phyloP scores from a whole-genome alignment of 192 early-diverging fungal species.

The Linnemannia zychae region DNA sequence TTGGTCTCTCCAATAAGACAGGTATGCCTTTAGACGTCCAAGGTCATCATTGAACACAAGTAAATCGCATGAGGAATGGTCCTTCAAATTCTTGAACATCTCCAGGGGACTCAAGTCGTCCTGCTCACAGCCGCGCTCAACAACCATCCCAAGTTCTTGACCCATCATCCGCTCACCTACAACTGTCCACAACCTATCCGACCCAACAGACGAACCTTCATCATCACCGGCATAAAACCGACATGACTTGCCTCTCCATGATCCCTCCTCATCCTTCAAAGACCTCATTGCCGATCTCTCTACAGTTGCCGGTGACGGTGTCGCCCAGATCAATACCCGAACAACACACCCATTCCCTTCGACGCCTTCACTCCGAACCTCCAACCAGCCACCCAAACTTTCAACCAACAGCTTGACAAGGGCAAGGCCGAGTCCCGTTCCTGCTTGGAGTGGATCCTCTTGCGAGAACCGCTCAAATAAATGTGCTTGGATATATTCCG shows the following conservation, averaged over 20 bases:
- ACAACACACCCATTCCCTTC: slow-evolving; percentile 52
- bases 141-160: slow-evolving; percentile 32
- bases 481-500: slow-evolving; percentile 52
- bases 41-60: slow-evolving; percentile 38
- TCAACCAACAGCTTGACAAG: slow-evolving; percentile 60
- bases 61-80: slow-evolving; percentile 24
- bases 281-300: not conserved
- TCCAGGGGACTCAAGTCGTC: slow-evolving; percentile 23
- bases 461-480: slow-evolving; percentile 65
- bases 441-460: slow-evolving; percentile 63
- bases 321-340: slow-evolving; percentile 47
- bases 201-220: not conserved
- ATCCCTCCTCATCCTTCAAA: slow-evolving; percentile 13
- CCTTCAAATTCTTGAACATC: slow-evolving; percentile 21
- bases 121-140: slow-evolving; percentile 24
- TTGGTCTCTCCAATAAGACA: slow-evolving; percentile 12
- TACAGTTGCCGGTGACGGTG: not conserved
- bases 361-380: slow-evolving; percentile 58
- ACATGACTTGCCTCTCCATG: slow-evolving; percentile 24
- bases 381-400: slow-evolving; percentile 60
- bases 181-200: slow-evolving; percentile 22
- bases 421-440: slow-evolving; percentile 63
- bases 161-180: slow-evolving; percentile 35
- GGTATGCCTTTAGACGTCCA: slow-evolving; percentile 18
- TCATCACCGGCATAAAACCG: slow-evolving; percentile 22